Conservation (phyloP, 2,329 filamentous ascomycete genomes). For the Aspergillus tubingensis region DNA sequence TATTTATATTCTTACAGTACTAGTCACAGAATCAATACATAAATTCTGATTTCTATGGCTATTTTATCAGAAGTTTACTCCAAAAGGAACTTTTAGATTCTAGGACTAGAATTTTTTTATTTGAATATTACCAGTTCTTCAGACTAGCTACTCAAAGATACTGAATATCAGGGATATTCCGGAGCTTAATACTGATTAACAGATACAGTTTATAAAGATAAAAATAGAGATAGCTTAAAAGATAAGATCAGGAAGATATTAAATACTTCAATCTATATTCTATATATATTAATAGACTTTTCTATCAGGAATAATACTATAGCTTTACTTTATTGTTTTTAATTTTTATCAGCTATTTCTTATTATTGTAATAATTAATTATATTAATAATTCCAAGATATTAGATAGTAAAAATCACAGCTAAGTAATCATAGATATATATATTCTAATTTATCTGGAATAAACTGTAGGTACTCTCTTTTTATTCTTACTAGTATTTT, state of each 20-base stretch:
- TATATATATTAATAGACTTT: neutral
- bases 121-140: neutral
- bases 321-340: constrained; percentile 3
- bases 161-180: neutral
- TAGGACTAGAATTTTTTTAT: neutral
- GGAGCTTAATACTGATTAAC: neutral
- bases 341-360: constrained; percentile 35
- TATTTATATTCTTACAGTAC: neutral
- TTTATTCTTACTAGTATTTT: neutral
- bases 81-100: neutral
- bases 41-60: neutral
- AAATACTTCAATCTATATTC: neutral
- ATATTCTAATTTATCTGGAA: constrained; percentile 34
- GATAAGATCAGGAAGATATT: neutral
- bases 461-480: constrained; percentile 26
- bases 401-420: constrained; percentile 14
- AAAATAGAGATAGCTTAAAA: neutral
- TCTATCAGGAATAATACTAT: neutral
- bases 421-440: constrained; percentile 35
- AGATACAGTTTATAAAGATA: neutral
- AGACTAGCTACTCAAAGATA: neutral
- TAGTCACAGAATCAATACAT: neutral
- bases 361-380: constrained; percentile 9
- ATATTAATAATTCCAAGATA: neutral
- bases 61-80: neutral